Base-by-base conservation (phyloP, 768 basidiomycete genomes). In the Hygrophorus russula region DNA sequence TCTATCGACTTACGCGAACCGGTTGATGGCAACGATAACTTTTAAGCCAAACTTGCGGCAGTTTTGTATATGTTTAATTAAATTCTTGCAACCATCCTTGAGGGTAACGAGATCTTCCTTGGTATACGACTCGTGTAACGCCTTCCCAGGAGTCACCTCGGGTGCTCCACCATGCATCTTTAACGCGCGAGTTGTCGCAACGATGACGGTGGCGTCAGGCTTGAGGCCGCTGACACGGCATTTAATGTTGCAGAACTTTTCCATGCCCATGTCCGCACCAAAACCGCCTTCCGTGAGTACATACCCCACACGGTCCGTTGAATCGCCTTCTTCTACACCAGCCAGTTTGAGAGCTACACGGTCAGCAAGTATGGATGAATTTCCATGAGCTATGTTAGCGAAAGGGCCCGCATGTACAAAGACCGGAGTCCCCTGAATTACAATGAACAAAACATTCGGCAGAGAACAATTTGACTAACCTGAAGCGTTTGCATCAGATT, bases 91-190 rank as follows among this genome's bases (percentile, higher is more conserved):
- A 30, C 94, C 94, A 59, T 87, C 84, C 60, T 80, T 80, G 43
- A 99, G 79, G 9, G 79, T 87, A 46, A 82, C 82, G 39, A 97
- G 73, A 58, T 97, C 80, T 66, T 98, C 94, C 58, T 85, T 83
- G 47, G 87, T 89, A 62, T 99, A 99, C 34, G 88, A 91, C 37
- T 88, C 88, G 51, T 86, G 83, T 33, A 98, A 74, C 17, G 93
- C 76, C 61, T 96, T 97, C 40, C 94, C 94, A 19, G 94, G 94
- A 2, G 87, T 86, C 42, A 98, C 93, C 18, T 96, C 92, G 4
- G 94, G 94, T 46, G 87, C 96, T 47, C 94, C 94, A 34, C 94
- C 94, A 59, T 99, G 94, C 94, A 99, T 99, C 74, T 98, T 99
- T 48, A 99, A 69, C 15, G 94, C 94, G 51, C 94, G 85, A 20